Percentiles rank a stretch among this genome's conserved stretches.
Conservation (phyloP, 345 rosid species). For the Melaleuca alternifolia region DNA sequence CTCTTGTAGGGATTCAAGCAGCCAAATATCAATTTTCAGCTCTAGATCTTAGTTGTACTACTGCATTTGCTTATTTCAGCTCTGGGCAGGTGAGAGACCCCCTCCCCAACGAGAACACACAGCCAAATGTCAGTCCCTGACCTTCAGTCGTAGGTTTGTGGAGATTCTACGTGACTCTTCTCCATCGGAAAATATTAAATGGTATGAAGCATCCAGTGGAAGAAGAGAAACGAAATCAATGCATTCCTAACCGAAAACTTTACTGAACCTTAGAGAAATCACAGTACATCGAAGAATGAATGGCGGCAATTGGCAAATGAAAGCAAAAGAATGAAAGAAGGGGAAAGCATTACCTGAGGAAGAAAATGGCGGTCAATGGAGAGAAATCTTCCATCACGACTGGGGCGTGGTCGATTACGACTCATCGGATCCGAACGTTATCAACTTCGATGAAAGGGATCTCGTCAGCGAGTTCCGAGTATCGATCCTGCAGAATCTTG, state of each 20-base stretch:
- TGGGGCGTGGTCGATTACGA: too few relatives aligned
- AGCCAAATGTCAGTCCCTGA: background rate
- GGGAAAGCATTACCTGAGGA: background rate
- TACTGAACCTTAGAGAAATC: background rate
- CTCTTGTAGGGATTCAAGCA: background rate
- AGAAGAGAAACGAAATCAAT: background rate
- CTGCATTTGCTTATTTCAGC: too few relatives aligned
- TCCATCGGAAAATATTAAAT: accelerated
- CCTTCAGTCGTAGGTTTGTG: background rate
- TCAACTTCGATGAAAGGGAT: background rate
- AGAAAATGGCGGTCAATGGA: background rate
- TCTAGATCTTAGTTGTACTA: background rate
- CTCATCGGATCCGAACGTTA: background rate
- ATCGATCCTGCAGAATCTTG: background rate
- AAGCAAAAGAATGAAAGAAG: background rate
- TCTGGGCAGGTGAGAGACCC: too few relatives aligned
- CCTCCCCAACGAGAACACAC: background rate
- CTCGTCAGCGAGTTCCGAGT: background rate
- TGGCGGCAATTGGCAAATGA: accelerated
- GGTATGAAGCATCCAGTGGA: background rate
- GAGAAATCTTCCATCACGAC: too few relatives aligned
- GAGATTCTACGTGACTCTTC: background rate
- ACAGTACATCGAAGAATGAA: background rate
- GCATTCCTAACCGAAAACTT: background rate
- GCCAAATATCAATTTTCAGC: background rate